Base-by-base conservation (phyloP, 305 asterid species). In the Plantago coronopus region DNA sequence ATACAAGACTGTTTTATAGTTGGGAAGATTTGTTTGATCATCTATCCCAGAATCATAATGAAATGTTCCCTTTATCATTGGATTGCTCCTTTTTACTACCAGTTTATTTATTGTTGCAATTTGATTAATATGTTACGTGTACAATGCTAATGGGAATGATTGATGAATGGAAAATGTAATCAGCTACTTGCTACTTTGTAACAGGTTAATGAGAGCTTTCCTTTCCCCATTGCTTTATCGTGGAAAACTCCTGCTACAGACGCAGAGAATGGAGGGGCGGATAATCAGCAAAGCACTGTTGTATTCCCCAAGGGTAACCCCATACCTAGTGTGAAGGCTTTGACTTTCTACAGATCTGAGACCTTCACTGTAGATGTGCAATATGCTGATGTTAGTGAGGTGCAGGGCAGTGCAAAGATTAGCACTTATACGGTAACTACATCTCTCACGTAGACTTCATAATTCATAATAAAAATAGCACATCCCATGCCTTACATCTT, bases 301-400 rank as follows among this genome's bases (percentile, higher is more conserved):
- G 96, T 94, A 43, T 94, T 94, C 64, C 95, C 95, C 12, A 94
- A 94, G 78, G 97, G 97, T 18, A 94, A 94, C 75, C 84, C 93
- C 0, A 82, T 87, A 53, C 97, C 99, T 53, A 94, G 99, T 68
- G 79, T 86, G 77, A 94, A 94, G 82, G 96, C 95, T 21, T 76
- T 87, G 82, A 94, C 99, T 21, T 90, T 94, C 80, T 90, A 82
- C 70, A 76, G 95, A 72, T 74, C 97, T 60, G 86, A 84, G 34
- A 85, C 96, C 40, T 94, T 90, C 71, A 57, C 89, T 2, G 51
- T 90, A 25, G 96, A 87, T 71, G 82, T 86, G 8, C 91, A 79
- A 53, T 94, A 87, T 80, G 88, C 89, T 59, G 99, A 94, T 77
- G 86, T 66, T 56, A 78, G 75, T 53, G 99, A 86, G 48, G 63